A percentile compares a stretch with the other conserved stretches of the same genome.
phyloP scores from a whole-genome alignment of 1,139 yeast species.

The Tardiomyces blankii region DNA sequence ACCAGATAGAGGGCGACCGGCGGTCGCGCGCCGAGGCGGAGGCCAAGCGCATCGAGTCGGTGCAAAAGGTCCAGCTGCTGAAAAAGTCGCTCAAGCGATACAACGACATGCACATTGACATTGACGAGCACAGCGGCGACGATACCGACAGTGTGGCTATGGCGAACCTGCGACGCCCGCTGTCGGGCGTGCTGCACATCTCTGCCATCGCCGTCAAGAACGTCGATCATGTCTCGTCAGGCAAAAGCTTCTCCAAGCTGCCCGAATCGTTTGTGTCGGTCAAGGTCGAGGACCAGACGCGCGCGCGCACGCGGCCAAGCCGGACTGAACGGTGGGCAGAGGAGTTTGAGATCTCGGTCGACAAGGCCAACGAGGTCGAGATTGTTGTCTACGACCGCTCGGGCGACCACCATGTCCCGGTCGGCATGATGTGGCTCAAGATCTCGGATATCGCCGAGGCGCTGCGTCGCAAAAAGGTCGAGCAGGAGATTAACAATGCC shows the following conservation, averaged over 20 bases:
- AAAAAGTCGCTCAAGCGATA: constrained; percentile 78
- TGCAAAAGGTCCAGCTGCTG: constrained; percentile 73
- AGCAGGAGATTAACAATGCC: constrained; percentile 54
- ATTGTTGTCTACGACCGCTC: constrained; percentile 74
- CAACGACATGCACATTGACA: constrained; percentile 73
- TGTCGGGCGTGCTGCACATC: constrained; percentile 67
- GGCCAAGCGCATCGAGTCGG: constrained; percentile 74
- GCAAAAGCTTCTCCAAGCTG: constrained; percentile 55
- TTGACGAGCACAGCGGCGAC: constrained; percentile 44
- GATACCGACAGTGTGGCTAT: constrained; percentile 34
- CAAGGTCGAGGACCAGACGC: constrained; percentile 78
- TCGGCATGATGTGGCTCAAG: constrained; percentile 88
- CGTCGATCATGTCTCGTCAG: constrained; percentile 85
- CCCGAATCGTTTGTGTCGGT: constrained; percentile 73
- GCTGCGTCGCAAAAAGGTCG: constrained; percentile 80
- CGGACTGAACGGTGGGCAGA: constrained; percentile 81
- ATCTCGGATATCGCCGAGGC: constrained; percentile 90
- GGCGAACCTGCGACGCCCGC: constrained; percentile 61
- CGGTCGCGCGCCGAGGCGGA: constrained; percentile 81
- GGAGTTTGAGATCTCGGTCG: constrained; percentile 68
- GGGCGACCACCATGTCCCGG: constrained; percentile 61
- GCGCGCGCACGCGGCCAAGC: constrained; percentile 63
- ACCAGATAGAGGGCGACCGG: constrained; percentile 84
- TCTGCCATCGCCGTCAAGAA: constrained; percentile 70
- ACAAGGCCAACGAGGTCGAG: constrained; percentile 86